Percentiles rank a stretch among this genome's conserved stretches.
Conservation (phyloP, 2,329 filamentous ascomycete species). For the Claviceps digitariae region DNA sequence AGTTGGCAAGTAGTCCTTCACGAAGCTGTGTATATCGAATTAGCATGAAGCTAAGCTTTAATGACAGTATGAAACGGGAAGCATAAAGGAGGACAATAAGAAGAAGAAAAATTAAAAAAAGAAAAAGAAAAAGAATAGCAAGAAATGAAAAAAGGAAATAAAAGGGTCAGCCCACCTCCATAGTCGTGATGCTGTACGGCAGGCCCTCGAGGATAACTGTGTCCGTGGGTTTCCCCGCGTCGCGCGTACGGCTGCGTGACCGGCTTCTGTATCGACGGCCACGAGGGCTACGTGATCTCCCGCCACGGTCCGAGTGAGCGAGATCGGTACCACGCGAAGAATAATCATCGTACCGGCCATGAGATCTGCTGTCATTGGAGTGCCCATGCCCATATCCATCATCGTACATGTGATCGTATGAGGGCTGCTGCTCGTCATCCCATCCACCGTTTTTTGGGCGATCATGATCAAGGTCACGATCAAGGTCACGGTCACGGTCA, state of each 20-base stretch:
- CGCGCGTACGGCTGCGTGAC: constrained; percentile 22
- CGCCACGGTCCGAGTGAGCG: constrained; percentile 1
- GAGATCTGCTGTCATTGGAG: constrained; percentile 10
- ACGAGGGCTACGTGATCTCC: constrained; percentile 15
- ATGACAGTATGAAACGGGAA: background rate
- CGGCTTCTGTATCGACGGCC: constrained; percentile 16
- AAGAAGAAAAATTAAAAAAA: background rate
- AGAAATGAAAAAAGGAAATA: no score
- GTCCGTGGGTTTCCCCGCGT: constrained; percentile 30
- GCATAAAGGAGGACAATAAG: background rate
- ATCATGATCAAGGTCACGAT: constrained; percentile 3
- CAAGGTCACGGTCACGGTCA: background rate
- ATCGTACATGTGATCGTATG: constrained; percentile 25
- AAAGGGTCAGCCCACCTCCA: constrained; percentile 28
- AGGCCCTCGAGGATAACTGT: constrained; percentile 43
- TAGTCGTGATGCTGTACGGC: constrained; percentile 32
- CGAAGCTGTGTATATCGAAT: constrained; percentile 18
- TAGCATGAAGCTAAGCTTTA: background rate
- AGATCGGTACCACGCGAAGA: constrained; percentile 7
- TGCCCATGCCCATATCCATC: constrained; percentile 13
- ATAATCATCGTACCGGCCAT: constrained; percentile 12
- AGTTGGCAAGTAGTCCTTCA: constrained; percentile 20
- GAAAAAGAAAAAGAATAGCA: background rate
- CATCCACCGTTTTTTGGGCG: constrained; percentile 13
- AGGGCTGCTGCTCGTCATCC: constrained; percentile 17